A percentile compares a stretch with the other conserved stretches of the same genome.
phyloP scores from a whole-genome alignment of 2,329 filamentous ascomycete genomes.

The Xylariaceae sp. region DNA sequence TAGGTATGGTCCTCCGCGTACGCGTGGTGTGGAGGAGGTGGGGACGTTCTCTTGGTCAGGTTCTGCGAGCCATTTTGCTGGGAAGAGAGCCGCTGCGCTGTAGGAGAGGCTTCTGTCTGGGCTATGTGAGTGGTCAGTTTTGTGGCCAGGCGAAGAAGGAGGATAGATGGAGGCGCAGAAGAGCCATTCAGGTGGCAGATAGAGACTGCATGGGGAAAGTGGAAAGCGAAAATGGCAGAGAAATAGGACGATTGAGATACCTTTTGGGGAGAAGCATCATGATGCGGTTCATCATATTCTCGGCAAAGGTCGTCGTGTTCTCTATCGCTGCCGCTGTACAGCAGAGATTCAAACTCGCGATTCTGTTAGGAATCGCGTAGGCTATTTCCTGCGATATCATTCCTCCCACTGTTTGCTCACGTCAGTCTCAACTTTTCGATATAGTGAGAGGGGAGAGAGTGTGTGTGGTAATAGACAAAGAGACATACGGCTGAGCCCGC shows the following conservation, averaged over 20 bases:
- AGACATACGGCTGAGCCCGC: constrained; percentile 63
- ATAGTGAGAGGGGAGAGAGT: neutral
- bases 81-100: constrained; percentile 66
- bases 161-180: neutral
- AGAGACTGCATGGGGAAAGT: no score
- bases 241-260: constrained; percentile 1
- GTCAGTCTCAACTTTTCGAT: no score
- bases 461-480: no score
- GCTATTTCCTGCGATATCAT: constrained; percentile 84
- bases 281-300: constrained; percentile 60
- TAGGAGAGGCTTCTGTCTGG: constrained; percentile 64
- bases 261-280: constrained; percentile 65
- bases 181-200: neutral
- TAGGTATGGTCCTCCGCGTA: constrained; percentile 24
- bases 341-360: constrained; percentile 57
- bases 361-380: constrained; percentile 47
- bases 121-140: constrained; percentile 24
- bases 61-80: constrained; percentile 56
- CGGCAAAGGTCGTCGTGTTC: constrained; percentile 59
- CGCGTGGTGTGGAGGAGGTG: constrained; percentile 39
- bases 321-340: constrained; percentile 61
- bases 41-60: constrained; percentile 60
- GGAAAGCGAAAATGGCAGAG: neutral
- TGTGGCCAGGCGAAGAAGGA: constrained; percentile 1
- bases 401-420: constrained; percentile 37